Conservation (phyloP, 1,139 yeast species). For the Suhomyces atakaporum region DNA sequence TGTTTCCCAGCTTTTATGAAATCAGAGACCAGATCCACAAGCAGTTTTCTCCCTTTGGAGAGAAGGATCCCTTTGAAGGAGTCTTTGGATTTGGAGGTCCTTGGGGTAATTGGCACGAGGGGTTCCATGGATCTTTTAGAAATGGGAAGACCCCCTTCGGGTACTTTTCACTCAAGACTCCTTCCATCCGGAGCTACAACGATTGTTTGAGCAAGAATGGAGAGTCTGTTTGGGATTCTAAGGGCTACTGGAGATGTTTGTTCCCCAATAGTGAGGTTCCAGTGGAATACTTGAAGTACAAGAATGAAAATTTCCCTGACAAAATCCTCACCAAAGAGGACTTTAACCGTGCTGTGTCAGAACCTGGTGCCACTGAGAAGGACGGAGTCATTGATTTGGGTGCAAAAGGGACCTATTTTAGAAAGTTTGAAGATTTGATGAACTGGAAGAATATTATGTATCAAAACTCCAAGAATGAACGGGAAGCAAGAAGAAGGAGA, state of each 20-base stretch:
- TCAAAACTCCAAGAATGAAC: constrained; percentile 36
- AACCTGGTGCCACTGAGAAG: constrained; percentile 12
- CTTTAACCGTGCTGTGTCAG: constrained; percentile 29
- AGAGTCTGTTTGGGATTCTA: constrained; percentile 71
- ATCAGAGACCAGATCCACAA: constrained; percentile 4
- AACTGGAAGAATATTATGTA: constrained; percentile 67
- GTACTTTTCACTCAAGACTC: constrained; percentile 58
- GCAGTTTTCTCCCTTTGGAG: background rate
- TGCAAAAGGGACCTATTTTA: constrained; percentile 48
- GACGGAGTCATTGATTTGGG: constrained; percentile 40
- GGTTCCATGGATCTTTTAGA: constrained; percentile 6
- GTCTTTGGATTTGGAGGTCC: constrained; percentile 6
- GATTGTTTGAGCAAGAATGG: constrained; percentile 68
- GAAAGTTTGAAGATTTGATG: constrained; percentile 63
- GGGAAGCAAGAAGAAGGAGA: constrained; percentile 19
- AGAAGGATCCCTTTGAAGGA: constrained; percentile 1
- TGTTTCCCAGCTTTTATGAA: constrained; percentile 6
- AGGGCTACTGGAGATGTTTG: constrained; percentile 86
- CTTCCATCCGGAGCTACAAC: constrained; percentile 60
- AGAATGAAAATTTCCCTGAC: constrained; percentile 26
- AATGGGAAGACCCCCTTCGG: constrained; percentile 44
- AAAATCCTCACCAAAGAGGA: constrained; percentile 56
- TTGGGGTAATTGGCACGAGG: constrained; percentile 2
- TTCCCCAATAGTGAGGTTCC: constrained; percentile 62
- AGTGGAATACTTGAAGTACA: constrained; percentile 31